These are phyloP conservation scores for Mycena crocata DNA, from an alignment of 768 basidiomycete species.

Conservation along the genomic window DNA sequence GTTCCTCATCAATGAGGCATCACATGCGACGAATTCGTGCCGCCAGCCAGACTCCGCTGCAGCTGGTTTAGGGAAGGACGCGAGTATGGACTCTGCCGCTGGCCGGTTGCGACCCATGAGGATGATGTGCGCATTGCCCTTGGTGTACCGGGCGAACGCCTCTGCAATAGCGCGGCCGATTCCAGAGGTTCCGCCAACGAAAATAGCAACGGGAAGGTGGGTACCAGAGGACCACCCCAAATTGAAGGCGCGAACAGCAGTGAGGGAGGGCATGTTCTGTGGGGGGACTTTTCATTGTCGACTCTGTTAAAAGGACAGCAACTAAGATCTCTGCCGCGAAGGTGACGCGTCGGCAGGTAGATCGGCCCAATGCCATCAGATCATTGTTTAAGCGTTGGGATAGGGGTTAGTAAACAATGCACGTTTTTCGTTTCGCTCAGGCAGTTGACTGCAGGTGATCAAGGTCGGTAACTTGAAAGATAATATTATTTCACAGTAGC, in stretches of 20 bases:
- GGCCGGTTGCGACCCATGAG: conserved; percentile 53
- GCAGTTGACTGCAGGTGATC: too few relatives aligned
- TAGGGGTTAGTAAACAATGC: too few relatives aligned
- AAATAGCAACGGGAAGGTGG: conserved; percentile 40
- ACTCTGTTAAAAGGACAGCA: too few relatives aligned
- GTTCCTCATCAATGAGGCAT: conserved; percentile 53
- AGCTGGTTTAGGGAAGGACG: conserved; percentile 44
- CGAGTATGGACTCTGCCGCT: conserved; percentile 51
- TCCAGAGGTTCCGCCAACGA: conserved; percentile 44
- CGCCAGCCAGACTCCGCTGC: conserved; percentile 16
- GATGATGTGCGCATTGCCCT: too few relatives aligned
- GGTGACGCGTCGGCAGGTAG: too few relatives aligned
- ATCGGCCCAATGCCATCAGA: too few relatives aligned
- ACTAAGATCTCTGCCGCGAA: too few relatives aligned
- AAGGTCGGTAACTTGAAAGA: too few relatives aligned
- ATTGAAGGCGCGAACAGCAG: conserved; percentile 38
- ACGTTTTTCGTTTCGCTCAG: too few relatives aligned
- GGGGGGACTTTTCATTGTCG: too few relatives aligned
- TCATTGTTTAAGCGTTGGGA: too few relatives aligned
- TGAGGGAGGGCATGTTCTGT: conserved; percentile 31
- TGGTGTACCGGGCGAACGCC: conserved; percentile 53
- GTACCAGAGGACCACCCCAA: conserved; percentile 35
- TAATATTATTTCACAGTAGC: too few relatives aligned
- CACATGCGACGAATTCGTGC: conserved; percentile 56
- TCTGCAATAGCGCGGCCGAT: conserved; percentile 50